Conservation (phyloP, 768 basidiomycete genomes). For the Crucibulum laeve region DNA sequence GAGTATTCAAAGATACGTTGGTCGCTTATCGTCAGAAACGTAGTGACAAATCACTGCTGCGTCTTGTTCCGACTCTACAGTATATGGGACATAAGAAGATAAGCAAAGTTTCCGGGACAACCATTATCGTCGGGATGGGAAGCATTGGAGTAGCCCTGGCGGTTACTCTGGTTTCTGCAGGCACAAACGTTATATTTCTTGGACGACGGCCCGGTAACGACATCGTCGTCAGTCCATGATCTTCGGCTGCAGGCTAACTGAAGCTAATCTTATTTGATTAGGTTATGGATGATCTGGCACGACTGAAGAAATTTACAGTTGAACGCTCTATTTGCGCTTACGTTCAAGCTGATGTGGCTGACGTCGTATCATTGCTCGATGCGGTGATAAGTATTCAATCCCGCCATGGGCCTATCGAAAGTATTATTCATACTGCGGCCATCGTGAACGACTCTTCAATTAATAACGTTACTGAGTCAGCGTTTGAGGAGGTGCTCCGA, state of each 20-base stretch:
- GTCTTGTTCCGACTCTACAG: conserved; percentile 20
- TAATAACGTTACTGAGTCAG: conserved; percentile 10
- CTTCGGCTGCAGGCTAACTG: background rate
- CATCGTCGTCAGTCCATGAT: conserved; percentile 11
- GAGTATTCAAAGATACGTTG: conserved; percentile 11
- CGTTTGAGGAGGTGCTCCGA: conserved; percentile 19
- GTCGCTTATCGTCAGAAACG: conserved; percentile 17
- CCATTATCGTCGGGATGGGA: conserved; percentile 28
- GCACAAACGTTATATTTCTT: conserved; percentile 19
- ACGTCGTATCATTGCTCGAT: conserved; percentile 14
- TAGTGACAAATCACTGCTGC: conserved; percentile 12
- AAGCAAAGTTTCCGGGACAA: conserved; percentile 14
- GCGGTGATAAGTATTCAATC: conserved; percentile 14
- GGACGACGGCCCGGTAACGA: conserved; percentile 17
- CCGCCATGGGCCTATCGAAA: conserved; percentile 16
- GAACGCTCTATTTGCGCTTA: conserved; percentile 14
- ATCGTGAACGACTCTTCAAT: conserved; percentile 21
- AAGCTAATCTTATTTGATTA: conserved; percentile 1
- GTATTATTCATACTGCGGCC: conserved; percentile 24
- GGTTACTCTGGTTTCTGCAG: conserved; percentile 16
- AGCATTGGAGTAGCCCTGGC: conserved; percentile 23
- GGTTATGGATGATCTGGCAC: conserved; percentile 15
- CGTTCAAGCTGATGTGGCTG: conserved; percentile 21
- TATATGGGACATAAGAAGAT: conserved; percentile 6
- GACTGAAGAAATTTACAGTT: conserved; percentile 7